Evolutionary conservation across 208 protist genomes (phyloP), one percentile per base, ranked within the genome.

Genomic region (Wallacemonas sp.): DNA sequence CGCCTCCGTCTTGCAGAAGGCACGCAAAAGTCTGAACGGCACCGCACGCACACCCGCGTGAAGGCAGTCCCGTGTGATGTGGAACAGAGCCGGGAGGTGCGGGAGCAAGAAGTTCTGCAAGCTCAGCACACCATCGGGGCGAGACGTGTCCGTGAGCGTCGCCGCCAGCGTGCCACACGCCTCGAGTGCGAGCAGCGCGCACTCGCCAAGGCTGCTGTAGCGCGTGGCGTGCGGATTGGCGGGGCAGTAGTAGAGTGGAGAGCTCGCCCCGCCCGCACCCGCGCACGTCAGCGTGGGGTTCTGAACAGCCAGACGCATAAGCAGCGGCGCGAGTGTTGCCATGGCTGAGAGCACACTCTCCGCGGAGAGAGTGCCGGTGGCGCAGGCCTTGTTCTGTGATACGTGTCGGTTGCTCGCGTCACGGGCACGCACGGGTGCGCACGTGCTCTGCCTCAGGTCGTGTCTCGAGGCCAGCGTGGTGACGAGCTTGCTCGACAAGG

Each of bases 131-230:
- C n/a, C n/a, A n/a, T n/a, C n/a, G n/a, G n/a, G n/a, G n/a, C n/a
- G n/a, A n/a, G n/a, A n/a, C 26, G 36, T 30, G 51, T 54, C 8
- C 46, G 46, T 31, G 46, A 54, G 22, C 21, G 46, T 8, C 8
- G 46, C 46, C 46, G 61, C 62, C 9, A 86, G 58, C 61, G 60
- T 68, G 36, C 91, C 68, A 55, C 79, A 87, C 2, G 76, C 72
- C 62, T 95, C 89, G 45, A 92, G 60, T 14, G 86, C 80, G 2
- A 81, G 70, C 17, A 91, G 39, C 17, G 84, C 70, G 49, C 76
- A 79, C 70, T 95, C 89, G 27, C 89, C 89, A n/a, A 95, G 65
- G 0, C 80, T 82, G 1, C 82, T 93, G 71, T 86, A 86, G 44
- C 89, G 84, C 21, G 77, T 72, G 38, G 78, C 66, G 44, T 78